phyloP scores from a whole-genome alignment of 2,329 filamentous ascomycete genomes.

The Tolypocladium cylindrosporum region DNA sequence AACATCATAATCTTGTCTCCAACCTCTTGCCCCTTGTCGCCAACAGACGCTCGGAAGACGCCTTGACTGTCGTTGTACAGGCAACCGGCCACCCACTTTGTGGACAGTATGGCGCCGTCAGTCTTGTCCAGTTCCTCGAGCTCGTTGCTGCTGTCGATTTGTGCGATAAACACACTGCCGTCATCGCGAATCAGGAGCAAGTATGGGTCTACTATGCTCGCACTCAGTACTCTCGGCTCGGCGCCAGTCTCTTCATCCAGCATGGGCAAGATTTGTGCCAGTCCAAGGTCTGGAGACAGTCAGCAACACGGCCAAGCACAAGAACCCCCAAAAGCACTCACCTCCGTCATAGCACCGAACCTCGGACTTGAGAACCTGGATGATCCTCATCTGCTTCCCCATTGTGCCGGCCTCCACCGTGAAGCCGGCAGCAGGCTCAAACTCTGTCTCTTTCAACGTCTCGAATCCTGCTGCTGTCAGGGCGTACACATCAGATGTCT shows the following conservation, averaged over 20 bases:
- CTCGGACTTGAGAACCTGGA: constrained; percentile 81
- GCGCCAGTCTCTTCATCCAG: constrained; percentile 80
- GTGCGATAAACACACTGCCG: constrained; percentile 65
- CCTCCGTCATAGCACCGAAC: constrained; percentile 84
- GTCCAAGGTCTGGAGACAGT: constrained; percentile 57
- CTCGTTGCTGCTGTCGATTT: constrained; percentile 69
- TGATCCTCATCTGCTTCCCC: constrained; percentile 68
- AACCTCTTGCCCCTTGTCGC: constrained; percentile 27
- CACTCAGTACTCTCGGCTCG: constrained; percentile 67
- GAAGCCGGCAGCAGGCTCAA: constrained; percentile 78
- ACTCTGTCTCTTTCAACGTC: constrained; percentile 72
- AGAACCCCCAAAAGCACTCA: constrained; percentile 29
- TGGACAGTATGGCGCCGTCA: constrained; percentile 43
- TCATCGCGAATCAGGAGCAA: constrained; percentile 78
- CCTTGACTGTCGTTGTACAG: constrained; percentile 62
- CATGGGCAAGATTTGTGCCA: constrained; percentile 88
- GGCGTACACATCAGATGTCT: constrained; percentile 69
- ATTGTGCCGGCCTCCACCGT: constrained; percentile 81
- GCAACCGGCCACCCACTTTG: constrained; percentile 75
- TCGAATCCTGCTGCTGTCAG: constrained; percentile 66
- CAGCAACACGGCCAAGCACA: constrained; percentile 2
- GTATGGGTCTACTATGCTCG: constrained; percentile 81
- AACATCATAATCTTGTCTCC: constrained; percentile 59
- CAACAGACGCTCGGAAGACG: constrained; percentile 35
- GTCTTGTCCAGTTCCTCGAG: constrained; percentile 69